Base-by-base conservation (phyloP, 257 asterid genomes). In the Eustoma russellianum region DNA sequence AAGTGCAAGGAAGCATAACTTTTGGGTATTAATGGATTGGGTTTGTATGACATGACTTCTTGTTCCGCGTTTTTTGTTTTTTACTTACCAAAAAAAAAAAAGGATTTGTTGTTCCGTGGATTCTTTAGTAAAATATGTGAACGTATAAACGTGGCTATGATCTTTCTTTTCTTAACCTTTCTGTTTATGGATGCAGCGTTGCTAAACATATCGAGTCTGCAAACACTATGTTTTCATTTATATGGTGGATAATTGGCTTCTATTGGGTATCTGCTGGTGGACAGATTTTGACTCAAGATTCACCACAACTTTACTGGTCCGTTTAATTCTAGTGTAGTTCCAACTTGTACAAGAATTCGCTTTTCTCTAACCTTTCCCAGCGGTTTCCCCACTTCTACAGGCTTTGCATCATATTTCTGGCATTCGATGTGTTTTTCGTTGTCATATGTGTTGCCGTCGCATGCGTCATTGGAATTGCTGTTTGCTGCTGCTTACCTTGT, bases 211-310 rank as follows among this genome's bases (percentile, higher is more conserved):
- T 88, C 74, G 93, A 88, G 73, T 83, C 95, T 14, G 95, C 95
- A 61, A 89, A 83, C 61, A 81, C 97, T 9, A 86, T 89, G 95
- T 89, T 89, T 74, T 86, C 94, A 7, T 89, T 89, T 79, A 78
- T 89, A 76, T 89, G 97, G 97, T 89, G 97, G 97, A 81, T 89
- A 69, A 63, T 89, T 50, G 95, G 97, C 53, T 89, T 89, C 72
- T 89, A 89, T 46, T 89, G 95, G 97, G 87, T 89, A 45, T 83
- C 97, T 57, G 81, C 86, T 61, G 94, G 87, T 40, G 89, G 97
- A 61, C 81, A 63, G 54, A 63, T 35, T 63, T 72, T 89, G 78
- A 61, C 79, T 30, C 64, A 70, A 33, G 81, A 81, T 70, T 70
- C 95, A n/a, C 97, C 95, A 43, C 93, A 68, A 64, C 95, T 89